Evolutionary conservation across 2,329 filamentous ascomycete genomes (phyloP).

Genomic region (Hirsutella thompsonii): DNA sequence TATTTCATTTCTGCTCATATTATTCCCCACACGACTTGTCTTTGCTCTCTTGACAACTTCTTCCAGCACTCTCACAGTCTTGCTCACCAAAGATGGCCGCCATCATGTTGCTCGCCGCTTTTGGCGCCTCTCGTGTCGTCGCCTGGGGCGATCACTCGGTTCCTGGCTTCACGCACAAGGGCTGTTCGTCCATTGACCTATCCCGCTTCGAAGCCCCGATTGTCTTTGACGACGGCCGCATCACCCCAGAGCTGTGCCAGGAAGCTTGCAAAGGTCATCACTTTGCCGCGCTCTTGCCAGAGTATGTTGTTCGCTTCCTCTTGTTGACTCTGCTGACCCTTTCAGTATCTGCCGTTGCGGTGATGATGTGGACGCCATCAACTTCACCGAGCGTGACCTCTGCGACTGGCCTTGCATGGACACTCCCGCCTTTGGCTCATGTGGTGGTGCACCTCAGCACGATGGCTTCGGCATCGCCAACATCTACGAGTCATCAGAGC

Average conservation of each 20-base stretch:
- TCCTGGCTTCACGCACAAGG: constrained; percentile 12
- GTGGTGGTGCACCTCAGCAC: constrained; percentile 17
- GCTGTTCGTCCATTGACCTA: constrained; percentile 15
- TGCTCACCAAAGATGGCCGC: constrained; percentile 9
- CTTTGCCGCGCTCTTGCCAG: constrained; percentile 17
- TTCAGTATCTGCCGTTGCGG: constrained; percentile 22
- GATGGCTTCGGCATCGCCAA: constrained; percentile 16
- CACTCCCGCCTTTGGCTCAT: constrained; percentile 16
- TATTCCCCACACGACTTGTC: neutral
- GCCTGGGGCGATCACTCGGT: constrained; percentile 9
- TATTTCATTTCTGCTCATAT: constrained; percentile 1
- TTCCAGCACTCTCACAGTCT: constrained; percentile 1
- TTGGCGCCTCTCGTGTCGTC: constrained; percentile 10
- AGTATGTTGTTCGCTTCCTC: constrained; percentile 9
- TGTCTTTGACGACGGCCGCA: constrained; percentile 8
- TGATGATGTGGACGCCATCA: constrained; percentile 16
- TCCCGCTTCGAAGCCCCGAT: constrained; percentile 13
- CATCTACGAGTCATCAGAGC: constrained; percentile 14
- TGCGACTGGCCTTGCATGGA: constrained; percentile 19
- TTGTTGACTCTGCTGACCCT: constrained; percentile 2
- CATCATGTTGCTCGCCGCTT: constrained; percentile 9
- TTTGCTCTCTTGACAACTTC: neutral
- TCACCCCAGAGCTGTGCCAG: constrained; percentile 16
- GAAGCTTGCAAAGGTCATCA: constrained; percentile 14
- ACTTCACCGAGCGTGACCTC: constrained; percentile 12